Percentiles rank a stretch among this genome's conserved stretches.
Evolutionary conservation across 1,139 yeast genomes (phyloP).

Genomic region (Candida tropicalis): DNA sequence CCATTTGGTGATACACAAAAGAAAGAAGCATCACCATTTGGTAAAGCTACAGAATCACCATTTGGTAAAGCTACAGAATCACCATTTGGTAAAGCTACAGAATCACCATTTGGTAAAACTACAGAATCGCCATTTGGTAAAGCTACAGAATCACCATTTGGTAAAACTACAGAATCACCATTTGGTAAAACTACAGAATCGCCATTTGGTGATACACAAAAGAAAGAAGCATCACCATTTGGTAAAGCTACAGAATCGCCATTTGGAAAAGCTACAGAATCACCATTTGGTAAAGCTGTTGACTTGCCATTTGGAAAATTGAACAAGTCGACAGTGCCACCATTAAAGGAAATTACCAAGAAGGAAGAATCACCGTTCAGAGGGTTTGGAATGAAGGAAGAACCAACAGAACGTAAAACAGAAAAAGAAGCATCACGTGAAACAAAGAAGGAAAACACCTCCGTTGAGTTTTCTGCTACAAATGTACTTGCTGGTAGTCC

Average conservation of each 20-base stretch:
- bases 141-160: conserved; percentile 8
- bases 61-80: conserved; percentile 5
- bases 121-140: conserved; percentile 1
- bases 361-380: neutral
- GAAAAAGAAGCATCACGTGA: conserved; percentile 7
- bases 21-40: conserved; percentile 7
- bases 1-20: conserved; percentile 5
- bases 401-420: neutral
- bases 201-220: neutral
- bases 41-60: conserved; percentile 5
- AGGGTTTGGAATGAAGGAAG: neutral
- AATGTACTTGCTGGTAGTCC: neutral
- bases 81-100: conserved; percentile 6
- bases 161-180: conserved; percentile 4
- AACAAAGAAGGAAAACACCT: neutral
- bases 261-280: neutral
- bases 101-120: neutral
- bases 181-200: neutral
- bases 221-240: conserved; percentile 3
- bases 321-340: too few relatives aligned
- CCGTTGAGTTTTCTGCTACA: neutral
- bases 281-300: conserved; percentile 11
- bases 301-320: too few relatives aligned
- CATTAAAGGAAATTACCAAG: too few relatives aligned
- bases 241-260: neutral